Evolutionary conservation across 2,329 filamentous ascomycete genomes (phyloP).

Genomic region (Alternaria hordeiaustralica): DNA sequence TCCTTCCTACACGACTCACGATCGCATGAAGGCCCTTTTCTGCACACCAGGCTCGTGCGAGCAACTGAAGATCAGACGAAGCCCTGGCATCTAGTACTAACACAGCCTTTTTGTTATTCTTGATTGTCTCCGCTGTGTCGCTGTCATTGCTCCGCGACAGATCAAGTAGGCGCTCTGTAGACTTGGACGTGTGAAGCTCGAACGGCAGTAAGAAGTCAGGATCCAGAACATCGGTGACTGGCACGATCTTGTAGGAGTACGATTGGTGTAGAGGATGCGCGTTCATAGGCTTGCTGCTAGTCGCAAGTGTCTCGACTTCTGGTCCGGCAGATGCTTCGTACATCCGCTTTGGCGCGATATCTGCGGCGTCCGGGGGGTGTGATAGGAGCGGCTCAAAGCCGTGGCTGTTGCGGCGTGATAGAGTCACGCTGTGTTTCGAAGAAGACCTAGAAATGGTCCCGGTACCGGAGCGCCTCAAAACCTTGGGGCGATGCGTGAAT

Average conservation of each 20-base stretch:
- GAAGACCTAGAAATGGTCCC: slow-evolving; percentile 38
- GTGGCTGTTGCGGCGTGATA: slow-evolving; percentile 41
- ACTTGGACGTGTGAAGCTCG: slow-evolving; percentile 22
- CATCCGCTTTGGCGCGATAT: slow-evolving; percentile 34
- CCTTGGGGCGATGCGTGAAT: slow-evolving; percentile 22
- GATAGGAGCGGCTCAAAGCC: slow-evolving; percentile 45
- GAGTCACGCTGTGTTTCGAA: slow-evolving; percentile 39
- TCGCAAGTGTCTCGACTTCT: slow-evolving; percentile 8
- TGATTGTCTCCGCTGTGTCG: slow-evolving; percentile 11
- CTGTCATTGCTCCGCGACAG: slow-evolving; percentile 14
- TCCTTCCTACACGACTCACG: slow-evolving; percentile 69
- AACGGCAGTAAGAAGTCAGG: slow-evolving; percentile 36
- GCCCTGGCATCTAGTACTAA: slow-evolving; percentile 60
- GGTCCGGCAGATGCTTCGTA: slow-evolving; percentile 25
- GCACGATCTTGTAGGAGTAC: slow-evolving; percentile 47
- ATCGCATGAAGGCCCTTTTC: slow-evolving; percentile 77
- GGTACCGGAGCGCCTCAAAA: slow-evolving; percentile 33
- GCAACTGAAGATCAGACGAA: slow-evolving; percentile 70
- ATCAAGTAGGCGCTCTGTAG: slow-evolving; percentile 23
- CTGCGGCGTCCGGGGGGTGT: slow-evolving; percentile 40
- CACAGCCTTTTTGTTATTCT: slow-evolving; percentile 38
- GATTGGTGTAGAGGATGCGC: slow-evolving; percentile 51
- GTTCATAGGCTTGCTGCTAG: slow-evolving; percentile 30
- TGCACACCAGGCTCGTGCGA: slow-evolving; percentile 75
- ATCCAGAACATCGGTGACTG: slow-evolving; percentile 40